These are phyloP conservation scores for Coniochaeta hoffmannii DNA, from an alignment of 2,329 filamentous ascomycete species.

Conservation along the genomic window DNA sequence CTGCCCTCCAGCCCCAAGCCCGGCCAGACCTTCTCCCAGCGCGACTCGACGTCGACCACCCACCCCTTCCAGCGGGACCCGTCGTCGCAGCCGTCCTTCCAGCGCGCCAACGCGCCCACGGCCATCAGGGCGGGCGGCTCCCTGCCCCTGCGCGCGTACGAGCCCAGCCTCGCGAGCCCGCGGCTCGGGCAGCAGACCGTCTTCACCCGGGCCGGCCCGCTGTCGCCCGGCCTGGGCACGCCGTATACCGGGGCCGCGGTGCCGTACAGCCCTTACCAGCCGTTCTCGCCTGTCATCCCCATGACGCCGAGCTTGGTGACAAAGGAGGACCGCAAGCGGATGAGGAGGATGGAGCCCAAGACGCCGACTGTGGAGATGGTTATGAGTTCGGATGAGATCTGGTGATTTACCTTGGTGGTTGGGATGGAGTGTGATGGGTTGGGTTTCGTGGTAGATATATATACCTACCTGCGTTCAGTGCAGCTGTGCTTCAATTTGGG, in stretches of 20 bases:
- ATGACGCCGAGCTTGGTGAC: constrained; percentile 71
- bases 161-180: constrained; percentile 47
- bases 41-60: background rate
- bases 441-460: background rate
- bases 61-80: background rate
- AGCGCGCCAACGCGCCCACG: constrained; percentile 38
- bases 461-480: constrained; percentile 5
- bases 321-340: constrained; percentile 61
- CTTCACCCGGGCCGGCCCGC: constrained; percentile 45
- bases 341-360: constrained; percentile 56
- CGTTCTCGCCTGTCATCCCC: constrained; percentile 66
- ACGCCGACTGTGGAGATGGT: constrained; percentile 58
- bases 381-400: constrained; percentile 53
- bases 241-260: constrained; percentile 55
- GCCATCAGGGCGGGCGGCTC: constrained; percentile 49
- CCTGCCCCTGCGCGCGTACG: constrained; percentile 55
- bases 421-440: background rate
- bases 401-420: constrained; percentile 33
- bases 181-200: constrained; percentile 56
- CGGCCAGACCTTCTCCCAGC: constrained; percentile 17
- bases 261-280: constrained; percentile 74
- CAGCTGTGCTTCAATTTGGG: background rate
- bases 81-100: background rate
- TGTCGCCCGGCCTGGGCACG: constrained; percentile 53
- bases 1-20: constrained; percentile 43